Base-by-base conservation (phyloP, 2,329 filamentous ascomycete species). In the Colletotrichum magnum region DNA sequence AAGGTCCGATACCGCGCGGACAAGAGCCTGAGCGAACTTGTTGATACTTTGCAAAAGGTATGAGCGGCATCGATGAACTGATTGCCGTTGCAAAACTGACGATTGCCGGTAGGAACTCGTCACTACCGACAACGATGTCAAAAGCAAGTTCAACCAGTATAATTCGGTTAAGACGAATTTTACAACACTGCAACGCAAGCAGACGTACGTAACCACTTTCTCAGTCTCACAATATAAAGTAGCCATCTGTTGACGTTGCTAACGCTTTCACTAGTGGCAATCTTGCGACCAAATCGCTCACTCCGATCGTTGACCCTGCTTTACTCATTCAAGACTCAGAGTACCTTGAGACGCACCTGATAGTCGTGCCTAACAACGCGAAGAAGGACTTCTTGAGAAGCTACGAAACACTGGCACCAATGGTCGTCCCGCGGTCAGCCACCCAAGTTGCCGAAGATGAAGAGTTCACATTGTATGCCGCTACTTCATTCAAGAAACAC, bases 1-100 rank as follows among this genome's bases (percentile, higher is more conserved):
- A 98, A 96, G 82, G 94, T 97, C 82, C 96, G 97, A 79, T 99
- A 98, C 82, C 91, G 96, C 76, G 92, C 93, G 71, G 96, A 99
- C 81, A 97, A 95, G 80, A 89, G 95, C 58, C 88, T 99, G 70
- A 88, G 90, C 64, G 95, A 98, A 78, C 86, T 98, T 69, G 92
- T 98, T 75, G 93, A 94, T 79, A 91, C 91, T 48, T 84, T 99
- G 68, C 94, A 97, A 78, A 98, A 97, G 89, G 94, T 94, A 75
- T 15, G 15, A n/a, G 45, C 45, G 47, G 47, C 12, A 13, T 6
- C 28, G 21, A 15, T 32, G n/a, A 12, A n/a, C 48, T 6, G 7
- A 26, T 51, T 13, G 10, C 12, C 13, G 50, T 15, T 15, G 50
- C 13, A 7, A 32, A 36, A 36, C 10, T 36, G 32, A 52, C 47